These are phyloP conservation scores for Xylaria castorea DNA, from an alignment of 495 filamentous ascomycete genomes.

Conservation along the genomic window DNA sequence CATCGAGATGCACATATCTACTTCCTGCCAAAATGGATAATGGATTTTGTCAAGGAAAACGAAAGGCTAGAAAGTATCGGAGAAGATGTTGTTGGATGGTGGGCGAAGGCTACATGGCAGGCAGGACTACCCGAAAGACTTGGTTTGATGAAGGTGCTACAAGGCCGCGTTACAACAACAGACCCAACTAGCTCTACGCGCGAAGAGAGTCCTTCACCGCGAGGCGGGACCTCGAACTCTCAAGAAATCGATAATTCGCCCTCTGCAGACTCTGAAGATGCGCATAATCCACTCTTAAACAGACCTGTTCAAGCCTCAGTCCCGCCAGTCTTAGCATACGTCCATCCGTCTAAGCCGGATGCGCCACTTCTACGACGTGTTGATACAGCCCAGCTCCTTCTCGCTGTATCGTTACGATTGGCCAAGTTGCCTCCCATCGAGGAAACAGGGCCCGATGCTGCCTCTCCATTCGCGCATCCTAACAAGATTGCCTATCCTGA, in stretches of 20 bases:
- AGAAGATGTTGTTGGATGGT: slow-evolving; percentile 93
- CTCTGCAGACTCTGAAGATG: slow-evolving; percentile 30
- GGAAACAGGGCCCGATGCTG: slow-evolving; percentile 59
- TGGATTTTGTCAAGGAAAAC: slow-evolving; percentile 78
- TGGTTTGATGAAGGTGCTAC: slow-evolving; percentile 69
- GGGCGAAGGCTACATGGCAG: slow-evolving; percentile 95
- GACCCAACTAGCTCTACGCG: slow-evolving; percentile 25
- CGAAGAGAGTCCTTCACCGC: slow-evolving; percentile 25
- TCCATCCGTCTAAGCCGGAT: slow-evolving; percentile 59
- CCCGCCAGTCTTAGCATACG: slow-evolving; percentile 79
- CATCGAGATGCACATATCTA: slow-evolving; percentile 93
- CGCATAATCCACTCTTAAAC: slow-evolving; percentile 26
- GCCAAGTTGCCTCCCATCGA: slow-evolving; percentile 76
- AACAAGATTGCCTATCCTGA: slow-evolving; percentile 82
- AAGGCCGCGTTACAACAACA: slow-evolving; percentile 34
- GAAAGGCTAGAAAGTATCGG: slow-evolving; percentile 83
- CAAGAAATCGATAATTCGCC: slow-evolving; percentile 41
- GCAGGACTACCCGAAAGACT: slow-evolving; percentile 78
- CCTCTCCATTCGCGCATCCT: slow-evolving; percentile 75
- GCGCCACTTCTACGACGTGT: slow-evolving; percentile 79
- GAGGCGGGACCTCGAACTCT: slow-evolving; percentile 31
- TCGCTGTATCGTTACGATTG: slow-evolving; percentile 81
- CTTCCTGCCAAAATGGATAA: slow-evolving; percentile 88
- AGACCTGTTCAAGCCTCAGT: slow-evolving; percentile 45
- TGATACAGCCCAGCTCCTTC: slow-evolving; percentile 81